phyloP scores from a whole-genome alignment of 2,329 filamentous ascomycete genomes.

The Sordariomycetes sp. region DNA sequence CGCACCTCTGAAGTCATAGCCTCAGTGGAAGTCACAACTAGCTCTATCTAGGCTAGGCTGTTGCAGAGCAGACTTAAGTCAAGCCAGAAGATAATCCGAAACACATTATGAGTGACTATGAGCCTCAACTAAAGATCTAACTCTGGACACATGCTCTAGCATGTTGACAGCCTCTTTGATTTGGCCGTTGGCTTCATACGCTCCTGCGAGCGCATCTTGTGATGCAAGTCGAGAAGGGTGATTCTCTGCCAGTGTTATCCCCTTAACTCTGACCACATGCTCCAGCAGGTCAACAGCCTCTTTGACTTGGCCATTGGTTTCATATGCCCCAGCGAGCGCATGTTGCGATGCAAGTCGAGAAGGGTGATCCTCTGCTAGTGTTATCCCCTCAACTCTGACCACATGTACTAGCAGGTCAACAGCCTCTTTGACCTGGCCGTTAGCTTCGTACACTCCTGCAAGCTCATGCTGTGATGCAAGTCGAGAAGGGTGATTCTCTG shows the following conservation, averaged over 20 bases:
- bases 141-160: too few species aligned
- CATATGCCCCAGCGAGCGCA: constrained; percentile 10
- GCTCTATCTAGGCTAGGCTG: too few species aligned
- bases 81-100: too few species aligned
- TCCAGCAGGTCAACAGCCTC: constrained; percentile 12
- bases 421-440: constrained; percentile 13
- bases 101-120: too few species aligned
- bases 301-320: constrained; percentile 10
- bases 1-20: too few species aligned
- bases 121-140: too few species aligned
- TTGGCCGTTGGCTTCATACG: not conserved
- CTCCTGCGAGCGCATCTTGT: not conserved
- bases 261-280: constrained; percentile 7
- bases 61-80: too few species aligned
- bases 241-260: not conserved
- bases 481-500: constrained; percentile 5
- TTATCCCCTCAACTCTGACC: constrained; percentile 8
- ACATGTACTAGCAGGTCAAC: constrained; percentile 13
- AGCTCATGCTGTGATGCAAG: constrained; percentile 1
- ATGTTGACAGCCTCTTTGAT: too few species aligned
- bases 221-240: not conserved
- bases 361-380: constrained; percentile 10
- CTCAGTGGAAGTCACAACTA: too few species aligned
- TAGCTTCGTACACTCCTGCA: constrained; percentile 4
- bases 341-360: constrained; percentile 11